Conservation (phyloP, 768 basidiomycete genomes). For the Cyclocybe aegerita region DNA sequence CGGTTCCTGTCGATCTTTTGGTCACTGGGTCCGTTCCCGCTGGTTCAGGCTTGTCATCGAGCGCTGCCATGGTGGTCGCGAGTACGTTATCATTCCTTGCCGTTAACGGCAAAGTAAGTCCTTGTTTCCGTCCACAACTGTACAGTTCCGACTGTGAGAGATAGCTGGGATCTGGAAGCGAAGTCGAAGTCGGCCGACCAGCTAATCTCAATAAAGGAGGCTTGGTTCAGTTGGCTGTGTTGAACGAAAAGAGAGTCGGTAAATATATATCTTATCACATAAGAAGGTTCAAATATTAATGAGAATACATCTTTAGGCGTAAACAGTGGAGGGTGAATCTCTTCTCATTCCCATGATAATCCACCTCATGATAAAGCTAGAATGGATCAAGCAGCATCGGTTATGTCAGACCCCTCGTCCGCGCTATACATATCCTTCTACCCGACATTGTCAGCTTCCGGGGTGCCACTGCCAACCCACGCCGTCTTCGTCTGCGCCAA, state of each 20-base stretch:
- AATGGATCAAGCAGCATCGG: slow-evolving; percentile 91
- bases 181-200: slow-evolving; percentile 7
- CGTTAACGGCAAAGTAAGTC: slow-evolving; percentile 62
- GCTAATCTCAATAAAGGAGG: slow-evolving; percentile 56
- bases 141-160: background rate
- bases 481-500: slow-evolving; percentile 78
- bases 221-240: slow-evolving; percentile 77
- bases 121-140: background rate
- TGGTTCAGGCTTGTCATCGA: slow-evolving; percentile 85
- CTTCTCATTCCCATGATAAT: background rate
- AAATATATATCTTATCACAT: slow-evolving; percentile 9
- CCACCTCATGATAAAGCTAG: slow-evolving; percentile 24
- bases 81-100: slow-evolving; percentile 80
- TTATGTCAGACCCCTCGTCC: slow-evolving; percentile 68
- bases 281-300: background rate
- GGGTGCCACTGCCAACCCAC: slow-evolving; percentile 57
- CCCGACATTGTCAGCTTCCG: slow-evolving; percentile 65
- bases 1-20: slow-evolving; percentile 68
- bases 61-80: slow-evolving; percentile 89
- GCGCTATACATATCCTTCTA: slow-evolving; percentile 84
- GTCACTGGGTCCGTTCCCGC: slow-evolving; percentile 83
- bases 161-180: slow-evolving; percentile 21
- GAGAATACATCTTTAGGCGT: slow-evolving; percentile 41
- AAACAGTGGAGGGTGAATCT: slow-evolving; percentile 71
- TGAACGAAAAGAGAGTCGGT: slow-evolving; percentile 84